phyloP scores from a whole-genome alignment of 495 filamentous ascomycete species.

The Penicillium longicatenatum region DNA sequence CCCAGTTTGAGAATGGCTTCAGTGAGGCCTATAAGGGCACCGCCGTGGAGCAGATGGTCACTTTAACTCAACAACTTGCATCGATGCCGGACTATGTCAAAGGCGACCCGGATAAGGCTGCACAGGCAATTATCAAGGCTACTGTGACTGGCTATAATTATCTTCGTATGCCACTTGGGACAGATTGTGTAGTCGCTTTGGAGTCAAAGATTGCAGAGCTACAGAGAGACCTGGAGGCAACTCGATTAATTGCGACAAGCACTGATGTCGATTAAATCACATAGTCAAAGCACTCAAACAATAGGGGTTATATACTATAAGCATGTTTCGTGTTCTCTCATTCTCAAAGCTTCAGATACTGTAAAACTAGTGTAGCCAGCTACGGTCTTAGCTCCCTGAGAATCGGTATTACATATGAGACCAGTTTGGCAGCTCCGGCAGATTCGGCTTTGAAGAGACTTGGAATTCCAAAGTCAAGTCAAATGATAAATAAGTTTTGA shows the following conservation, averaged over 20 bases:
- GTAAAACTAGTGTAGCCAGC: no score
- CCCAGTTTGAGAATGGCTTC: slow-evolving; percentile 18
- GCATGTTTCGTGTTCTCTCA: no score
- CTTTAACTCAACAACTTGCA: background rate
- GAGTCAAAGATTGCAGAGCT: slow-evolving; percentile 25
- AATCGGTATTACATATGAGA: no score
- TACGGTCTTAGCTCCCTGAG: no score
- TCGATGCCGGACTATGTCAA: slow-evolving; percentile 8
- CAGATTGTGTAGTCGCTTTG: slow-evolving; percentile 24
- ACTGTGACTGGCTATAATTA: slow-evolving; percentile 11
- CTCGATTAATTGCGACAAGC: slow-evolving; percentile 13
- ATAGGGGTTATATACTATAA: no score
- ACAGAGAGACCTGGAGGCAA: slow-evolving; percentile 22
- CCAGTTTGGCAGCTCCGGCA: no score
- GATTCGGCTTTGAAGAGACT: no score
- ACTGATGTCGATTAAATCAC: slow-evolving; percentile 14
- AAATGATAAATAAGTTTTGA: no score
- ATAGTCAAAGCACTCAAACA: no score
- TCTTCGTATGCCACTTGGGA: slow-evolving; percentile 22
- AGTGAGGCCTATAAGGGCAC: slow-evolving; percentile 45
- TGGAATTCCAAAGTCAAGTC: no score
- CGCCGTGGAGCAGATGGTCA: slow-evolving; percentile 37
- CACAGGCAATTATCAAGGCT: slow-evolving; percentile 16
- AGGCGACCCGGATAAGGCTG: slow-evolving; percentile 27
- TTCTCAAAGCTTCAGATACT: no score